Evolutionary conservation across 495 filamentous ascomycete genomes (phyloP).

Genomic region (Annulohypoxylon stygium): DNA sequence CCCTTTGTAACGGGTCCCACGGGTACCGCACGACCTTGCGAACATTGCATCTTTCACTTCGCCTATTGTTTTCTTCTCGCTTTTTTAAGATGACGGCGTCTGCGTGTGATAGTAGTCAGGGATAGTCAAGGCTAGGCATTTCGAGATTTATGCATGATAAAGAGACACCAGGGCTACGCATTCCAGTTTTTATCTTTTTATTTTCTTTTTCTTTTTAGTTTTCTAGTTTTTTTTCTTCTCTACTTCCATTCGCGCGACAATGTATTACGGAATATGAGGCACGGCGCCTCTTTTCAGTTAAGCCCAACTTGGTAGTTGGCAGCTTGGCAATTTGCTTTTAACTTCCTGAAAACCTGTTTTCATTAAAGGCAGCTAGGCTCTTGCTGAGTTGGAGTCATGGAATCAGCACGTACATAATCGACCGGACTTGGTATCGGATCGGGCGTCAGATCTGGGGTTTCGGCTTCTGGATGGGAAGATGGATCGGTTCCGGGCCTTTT

Average conservation of each 20-base stretch:
- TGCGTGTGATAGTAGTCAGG: slow-evolving; percentile 41
- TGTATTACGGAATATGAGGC: slow-evolving; percentile 47
- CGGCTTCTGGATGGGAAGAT: slow-evolving; percentile 44
- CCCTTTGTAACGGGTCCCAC: slow-evolving; percentile 11
- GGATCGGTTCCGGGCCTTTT: slow-evolving; percentile 44
- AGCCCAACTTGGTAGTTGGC: slow-evolving; percentile 35
- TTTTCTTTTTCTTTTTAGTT: slow-evolving; percentile 8
- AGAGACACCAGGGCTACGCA: slow-evolving; percentile 30
- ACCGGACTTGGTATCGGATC: slow-evolving; percentile 38
- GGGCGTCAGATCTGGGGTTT: slow-evolving; percentile 38
- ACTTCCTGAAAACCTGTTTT: slow-evolving; percentile 29
- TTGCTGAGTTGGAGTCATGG: slow-evolving; percentile 28
- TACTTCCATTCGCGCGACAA: slow-evolving; percentile 28
- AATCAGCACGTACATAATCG: slow-evolving; percentile 9
- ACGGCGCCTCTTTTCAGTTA: slow-evolving; percentile 34
- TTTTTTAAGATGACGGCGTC: slow-evolving; percentile 35
- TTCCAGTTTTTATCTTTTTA: slow-evolving; percentile 31
- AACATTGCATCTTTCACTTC: background rate
- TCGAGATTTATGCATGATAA: slow-evolving; percentile 49
- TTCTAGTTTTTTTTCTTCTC: background rate
- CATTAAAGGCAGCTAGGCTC: background rate
- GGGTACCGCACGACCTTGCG: background rate
- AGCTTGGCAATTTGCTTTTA: slow-evolving; percentile 29
- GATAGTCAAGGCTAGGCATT: slow-evolving; percentile 44
- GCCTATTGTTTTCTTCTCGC: slow-evolving; percentile 29